These are phyloP conservation scores for Iris pallida DNA, from an alignment of 116 monocot species.

Conservation along the genomic window DNA sequence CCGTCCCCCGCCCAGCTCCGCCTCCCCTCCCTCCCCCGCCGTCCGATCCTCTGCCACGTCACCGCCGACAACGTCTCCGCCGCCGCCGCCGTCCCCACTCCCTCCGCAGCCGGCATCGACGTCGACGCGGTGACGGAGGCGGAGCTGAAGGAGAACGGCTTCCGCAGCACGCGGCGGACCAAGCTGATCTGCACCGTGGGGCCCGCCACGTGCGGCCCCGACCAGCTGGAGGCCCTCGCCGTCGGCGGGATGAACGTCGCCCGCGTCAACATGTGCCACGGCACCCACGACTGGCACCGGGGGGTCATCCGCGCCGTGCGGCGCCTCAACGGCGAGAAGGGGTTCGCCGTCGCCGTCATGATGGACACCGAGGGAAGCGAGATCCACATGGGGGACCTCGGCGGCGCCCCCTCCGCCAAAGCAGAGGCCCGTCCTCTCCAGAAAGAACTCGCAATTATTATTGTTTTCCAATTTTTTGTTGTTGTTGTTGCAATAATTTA, in stretches of 20 bases:
- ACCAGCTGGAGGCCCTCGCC: constrained; percentile 90
- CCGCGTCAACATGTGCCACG: constrained; percentile 93
- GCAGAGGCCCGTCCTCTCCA: constrained; percentile 57
- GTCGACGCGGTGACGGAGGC: constrained; percentile 74
- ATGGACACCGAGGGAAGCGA: constrained; percentile 99
- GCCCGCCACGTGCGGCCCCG: constrained; percentile 65
- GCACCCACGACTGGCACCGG: constrained; percentile 82
- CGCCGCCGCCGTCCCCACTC: constrained; percentile 9
- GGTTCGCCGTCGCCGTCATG: constrained; percentile 94
- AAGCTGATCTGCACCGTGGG: constrained; percentile 95
- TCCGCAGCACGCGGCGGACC: constrained; percentile 85
- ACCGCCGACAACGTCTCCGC: neutral
- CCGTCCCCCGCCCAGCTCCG: constrained; percentile 9
- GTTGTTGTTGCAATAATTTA: neutral
- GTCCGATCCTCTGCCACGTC: no score
- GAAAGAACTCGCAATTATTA: neutral
- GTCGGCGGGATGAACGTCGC: constrained; percentile 96
- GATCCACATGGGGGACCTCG: constrained; percentile 96
- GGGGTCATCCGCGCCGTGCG: constrained; percentile 64
- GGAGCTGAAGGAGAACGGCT: constrained; percentile 95
- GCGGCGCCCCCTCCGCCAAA: constrained; percentile 61
- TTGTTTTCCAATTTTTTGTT: neutral
- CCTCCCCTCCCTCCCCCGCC: constrained; percentile 7
- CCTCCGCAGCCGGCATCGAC: constrained; percentile 34
- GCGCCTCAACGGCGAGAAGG: constrained; percentile 92